phyloP scores from a whole-genome alignment of 345 rosid genomes.

The Psidium guajava region DNA sequence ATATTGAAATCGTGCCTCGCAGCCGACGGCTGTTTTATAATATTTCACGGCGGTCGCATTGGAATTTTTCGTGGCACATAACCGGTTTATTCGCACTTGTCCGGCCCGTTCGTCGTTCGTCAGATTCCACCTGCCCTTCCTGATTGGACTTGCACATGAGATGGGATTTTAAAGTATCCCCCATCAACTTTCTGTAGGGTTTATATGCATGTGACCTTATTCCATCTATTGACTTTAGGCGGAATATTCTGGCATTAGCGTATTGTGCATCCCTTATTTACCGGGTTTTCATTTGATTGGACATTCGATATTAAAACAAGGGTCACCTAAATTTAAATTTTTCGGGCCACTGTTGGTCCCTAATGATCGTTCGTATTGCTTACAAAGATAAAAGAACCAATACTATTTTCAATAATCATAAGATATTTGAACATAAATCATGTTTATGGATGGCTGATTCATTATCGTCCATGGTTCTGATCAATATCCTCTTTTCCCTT shows the following conservation, averaged over 20 bases:
- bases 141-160: background rate
- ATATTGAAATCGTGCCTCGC: background rate
- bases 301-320: background rate
- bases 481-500: background rate
- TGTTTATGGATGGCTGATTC: background rate
- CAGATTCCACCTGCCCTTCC: background rate
- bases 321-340: background rate
- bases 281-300: background rate
- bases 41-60: background rate
- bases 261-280: background rate
- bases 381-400: too few relatives aligned
- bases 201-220: background rate
- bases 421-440: too few relatives aligned
- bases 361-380: too few relatives aligned
- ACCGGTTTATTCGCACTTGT: background rate
- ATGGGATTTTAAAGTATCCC: background rate
- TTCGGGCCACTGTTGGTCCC: background rate
- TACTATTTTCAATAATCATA: too few relatives aligned
- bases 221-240: rapidly evolving
- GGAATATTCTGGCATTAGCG: background rate
- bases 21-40: background rate
- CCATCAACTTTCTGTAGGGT: rapidly evolving
- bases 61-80: background rate
- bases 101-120: background rate
- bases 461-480: background rate